Evolutionary conservation across 2,329 filamentous ascomycete species (phyloP).

Genomic region (Thermomyces lanuginosus): DNA sequence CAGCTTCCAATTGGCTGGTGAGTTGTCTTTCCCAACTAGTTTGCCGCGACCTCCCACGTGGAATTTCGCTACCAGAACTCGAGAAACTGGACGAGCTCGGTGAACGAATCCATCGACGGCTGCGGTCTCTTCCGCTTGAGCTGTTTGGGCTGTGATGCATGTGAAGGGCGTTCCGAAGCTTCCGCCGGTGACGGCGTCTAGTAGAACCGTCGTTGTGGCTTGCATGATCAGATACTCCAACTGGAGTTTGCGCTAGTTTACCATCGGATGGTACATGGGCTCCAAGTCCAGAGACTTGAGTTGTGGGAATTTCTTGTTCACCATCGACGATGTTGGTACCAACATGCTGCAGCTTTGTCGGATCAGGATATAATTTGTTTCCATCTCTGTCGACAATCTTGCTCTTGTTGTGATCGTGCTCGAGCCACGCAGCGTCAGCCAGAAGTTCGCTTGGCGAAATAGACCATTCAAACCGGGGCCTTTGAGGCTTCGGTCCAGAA

Average conservation of each 20-base stretch:
- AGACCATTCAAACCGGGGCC: constrained; percentile 70
- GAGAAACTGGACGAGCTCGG: constrained; percentile 42
- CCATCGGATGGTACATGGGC: no score
- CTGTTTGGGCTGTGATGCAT: constrained; percentile 39
- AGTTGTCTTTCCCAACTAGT: constrained; percentile 5
- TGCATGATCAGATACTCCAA: no score
- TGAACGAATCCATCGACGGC: constrained; percentile 39
- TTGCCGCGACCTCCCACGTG: constrained; percentile 7
- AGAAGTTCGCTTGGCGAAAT: constrained; percentile 71
- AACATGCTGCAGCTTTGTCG: constrained; percentile 13
- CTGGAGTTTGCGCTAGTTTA: no score
- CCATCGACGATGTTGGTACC: constrained; percentile 6
- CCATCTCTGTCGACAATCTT: constrained; percentile 69
- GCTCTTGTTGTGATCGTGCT: constrained; percentile 62
- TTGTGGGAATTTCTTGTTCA: not conserved
- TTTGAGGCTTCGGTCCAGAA: constrained; percentile 43
- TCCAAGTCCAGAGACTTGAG: constrained; percentile 9
- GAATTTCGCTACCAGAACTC: constrained; percentile 20
- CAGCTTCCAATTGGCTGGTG: constrained; percentile 4
- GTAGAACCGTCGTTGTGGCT: no score
- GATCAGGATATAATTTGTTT: constrained; percentile 43
- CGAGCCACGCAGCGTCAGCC: constrained; percentile 81
- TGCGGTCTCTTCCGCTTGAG: constrained; percentile 33
- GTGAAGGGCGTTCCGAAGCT: constrained; percentile 41
- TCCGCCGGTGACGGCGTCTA: constrained; percentile 44